Evolutionary conservation across 345 rosid genomes (phyloP), one percentile per base, ranked within the genome.

Genomic region (Isatis tinctoria): DNA sequence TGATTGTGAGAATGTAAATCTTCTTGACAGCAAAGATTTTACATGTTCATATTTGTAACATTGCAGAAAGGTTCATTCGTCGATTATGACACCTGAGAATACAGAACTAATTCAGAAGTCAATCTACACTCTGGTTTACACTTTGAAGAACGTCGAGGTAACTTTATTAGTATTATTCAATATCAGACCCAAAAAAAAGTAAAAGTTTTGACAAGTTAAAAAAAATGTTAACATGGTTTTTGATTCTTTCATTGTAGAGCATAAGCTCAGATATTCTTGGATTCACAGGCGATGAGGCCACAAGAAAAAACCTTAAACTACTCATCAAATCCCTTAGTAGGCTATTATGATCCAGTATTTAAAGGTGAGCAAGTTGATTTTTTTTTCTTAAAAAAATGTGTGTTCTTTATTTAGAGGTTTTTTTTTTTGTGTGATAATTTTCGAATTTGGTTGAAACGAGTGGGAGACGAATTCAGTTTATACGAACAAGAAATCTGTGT

Each of bases 271-370:
- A 96, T 79, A 78, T 96, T 35, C 80, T 96, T 79, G 99, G 98
- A 64, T 92, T 92, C 87, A 96, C 98, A n/a, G 98, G 99, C 10
- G 98, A 96, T 41, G 98, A 96, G 71, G 84, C 89, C 58, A 92
- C 97, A 4, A 90, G 97, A 77, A 79, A 74, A 79, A 96, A 88
- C 79, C 83, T 96, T 76, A 96, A 92, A 80, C 83, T 79, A 44
- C 98, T 96, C 52, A 96, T 96, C 60, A 96, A 87, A 84, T 92
- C 99, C 65, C 97, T 96, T 12, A 92, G 99, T 83, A 87, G 99
- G 85, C 67, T 96, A 58, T 56, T 96, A 72, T 90, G 82, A 89
- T 79, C 43, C 28, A 14, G 27, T 49, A 13, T 14, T 16, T 40
- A 9, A 69, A 30, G 76, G 62, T 77, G 72, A 77, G 68, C 52